Percentiles rank a stretch among this genome's conserved stretches.
These are phyloP conservation scores for Hawksworthiomyces lignivorus DNA, from an alignment of 2,329 filamentous ascomycete genomes.

Conservation along the genomic window DNA sequence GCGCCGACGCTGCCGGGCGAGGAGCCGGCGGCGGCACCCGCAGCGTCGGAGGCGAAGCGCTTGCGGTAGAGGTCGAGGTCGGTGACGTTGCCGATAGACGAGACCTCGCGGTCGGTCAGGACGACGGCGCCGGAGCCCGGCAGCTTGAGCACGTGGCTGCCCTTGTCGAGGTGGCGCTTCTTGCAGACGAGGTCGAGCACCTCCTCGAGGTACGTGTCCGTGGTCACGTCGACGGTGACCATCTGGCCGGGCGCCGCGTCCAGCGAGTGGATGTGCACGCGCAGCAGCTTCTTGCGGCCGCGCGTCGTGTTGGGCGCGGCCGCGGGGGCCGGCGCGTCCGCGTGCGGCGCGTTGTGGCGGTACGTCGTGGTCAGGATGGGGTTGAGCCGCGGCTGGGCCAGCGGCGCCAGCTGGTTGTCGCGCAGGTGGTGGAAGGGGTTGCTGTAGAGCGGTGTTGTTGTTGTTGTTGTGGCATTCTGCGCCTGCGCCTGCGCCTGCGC, in stretches of 20 bases:
- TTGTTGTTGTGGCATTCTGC: not conserved
- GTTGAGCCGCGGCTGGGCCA: conserved; percentile 38
- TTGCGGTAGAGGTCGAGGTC: conserved; percentile 70
- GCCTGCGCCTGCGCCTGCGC: not conserved
- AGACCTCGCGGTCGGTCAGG: conserved; percentile 68
- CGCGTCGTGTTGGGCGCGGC: conserved; percentile 37
- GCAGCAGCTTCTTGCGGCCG: conserved; percentile 62
- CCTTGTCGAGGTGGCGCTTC: conserved; percentile 72
- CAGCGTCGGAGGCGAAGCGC: conserved; percentile 65
- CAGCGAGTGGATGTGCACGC: conserved; percentile 62
- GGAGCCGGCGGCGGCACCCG: conserved; percentile 1
- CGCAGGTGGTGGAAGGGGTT: not conserved
- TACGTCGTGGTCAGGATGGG: conserved; percentile 56
- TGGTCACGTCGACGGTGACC: conserved; percentile 67
- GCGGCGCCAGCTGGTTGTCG: conserved; percentile 6
- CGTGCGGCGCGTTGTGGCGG: conserved; percentile 46
- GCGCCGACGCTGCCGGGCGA: conserved; percentile 38
- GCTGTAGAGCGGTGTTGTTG: too few species aligned
- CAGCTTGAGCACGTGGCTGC: conserved; percentile 69
- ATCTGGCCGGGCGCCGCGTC: conserved; percentile 66
- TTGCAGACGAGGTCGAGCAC: conserved; percentile 72
- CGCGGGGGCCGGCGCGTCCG: conserved; percentile 47
- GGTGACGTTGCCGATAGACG: conserved; percentile 65
- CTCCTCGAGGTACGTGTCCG: conserved; percentile 76
- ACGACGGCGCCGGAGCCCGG: conserved; percentile 67